Conservation (phyloP, 495 filamentous ascomycete genomes). For the Hypoxylon fuscum region DNA sequence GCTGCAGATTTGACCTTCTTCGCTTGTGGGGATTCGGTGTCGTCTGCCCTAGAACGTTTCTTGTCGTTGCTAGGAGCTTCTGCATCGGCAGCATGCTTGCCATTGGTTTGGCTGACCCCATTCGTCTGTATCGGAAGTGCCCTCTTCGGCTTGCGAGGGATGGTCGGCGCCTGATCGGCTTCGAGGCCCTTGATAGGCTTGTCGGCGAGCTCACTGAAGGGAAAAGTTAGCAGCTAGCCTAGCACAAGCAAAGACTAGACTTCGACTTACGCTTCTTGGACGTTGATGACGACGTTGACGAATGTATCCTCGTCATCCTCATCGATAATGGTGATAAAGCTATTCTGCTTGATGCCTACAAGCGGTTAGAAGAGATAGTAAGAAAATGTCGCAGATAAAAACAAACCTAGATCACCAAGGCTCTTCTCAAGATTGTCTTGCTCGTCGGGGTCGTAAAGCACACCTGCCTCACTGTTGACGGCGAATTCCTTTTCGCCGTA, state of each 20-base stretch:
- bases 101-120: slow-evolving; percentile 38
- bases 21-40: slow-evolving; percentile 29
- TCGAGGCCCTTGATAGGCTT: slow-evolving; percentile 52
- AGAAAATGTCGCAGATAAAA: not conserved
- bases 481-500: slow-evolving; percentile 84
- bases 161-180: slow-evolving; percentile 46
- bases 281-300: slow-evolving; percentile 81
- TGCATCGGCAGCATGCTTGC: slow-evolving; percentile 39
- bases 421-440: slow-evolving; percentile 86
- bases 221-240: slow-evolving; percentile 8
- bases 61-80: slow-evolving; percentile 34
- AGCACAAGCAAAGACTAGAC: slow-evolving; percentile 6
- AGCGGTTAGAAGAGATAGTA: slow-evolving; percentile 34
- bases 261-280: slow-evolving; percentile 60
- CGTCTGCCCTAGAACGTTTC: slow-evolving; percentile 51
- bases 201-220: slow-evolving; percentile 45
- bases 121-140: slow-evolving; percentile 44
- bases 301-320: slow-evolving; percentile 83
- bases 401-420: slow-evolving; percentile 77
- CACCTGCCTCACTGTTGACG: slow-evolving; percentile 73
- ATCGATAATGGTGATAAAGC: slow-evolving; percentile 85
- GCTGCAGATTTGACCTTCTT: slow-evolving; percentile 55
- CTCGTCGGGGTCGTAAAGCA: slow-evolving; percentile 87
- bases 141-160: slow-evolving; percentile 58
- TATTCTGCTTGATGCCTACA: slow-evolving; percentile 67